These are phyloP conservation scores for Irpex rosettiformis DNA, from an alignment of 1,284 basidiomycete genomes.

Conservation along the genomic window DNA sequence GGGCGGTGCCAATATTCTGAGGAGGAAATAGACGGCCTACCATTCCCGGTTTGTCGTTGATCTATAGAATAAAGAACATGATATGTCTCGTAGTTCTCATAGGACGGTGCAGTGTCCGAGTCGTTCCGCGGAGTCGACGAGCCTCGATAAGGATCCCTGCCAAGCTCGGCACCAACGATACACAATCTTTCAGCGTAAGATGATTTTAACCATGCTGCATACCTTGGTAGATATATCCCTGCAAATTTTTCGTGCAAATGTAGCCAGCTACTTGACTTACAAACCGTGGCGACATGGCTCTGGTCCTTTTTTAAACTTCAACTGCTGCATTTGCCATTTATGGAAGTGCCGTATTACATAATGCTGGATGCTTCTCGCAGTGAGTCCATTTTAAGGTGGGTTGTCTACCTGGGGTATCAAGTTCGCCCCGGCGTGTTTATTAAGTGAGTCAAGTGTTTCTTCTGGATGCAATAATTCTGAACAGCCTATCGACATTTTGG, in stretches of 20 bases:
- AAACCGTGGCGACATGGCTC: background rate
- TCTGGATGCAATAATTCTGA: background rate
- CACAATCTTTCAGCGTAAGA: too few relatives aligned
- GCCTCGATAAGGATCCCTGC: too few relatives aligned
- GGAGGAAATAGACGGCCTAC: background rate
- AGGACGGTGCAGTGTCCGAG: background rate
- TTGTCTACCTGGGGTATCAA: background rate
- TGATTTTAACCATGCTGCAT: too few relatives aligned
- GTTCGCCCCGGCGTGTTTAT: background rate
- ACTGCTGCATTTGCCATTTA: conserved; percentile 1
- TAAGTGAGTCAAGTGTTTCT: background rate
- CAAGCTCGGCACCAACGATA: too few relatives aligned
- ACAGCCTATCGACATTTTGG: background rate
- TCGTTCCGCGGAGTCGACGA: too few relatives aligned
- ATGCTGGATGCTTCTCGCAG: background rate
- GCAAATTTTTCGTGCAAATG: too few relatives aligned
- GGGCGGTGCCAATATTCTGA: background rate
- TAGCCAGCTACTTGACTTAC: too few relatives aligned
- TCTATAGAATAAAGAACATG: background rate
- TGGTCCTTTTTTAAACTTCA: background rate
- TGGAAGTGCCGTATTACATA: background rate
- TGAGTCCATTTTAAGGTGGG: conserved; percentile 1
- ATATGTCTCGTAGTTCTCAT: background rate
- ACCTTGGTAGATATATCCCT: too few relatives aligned
- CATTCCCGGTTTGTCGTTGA: too few relatives aligned